Conservation (phyloP, 495 filamentous ascomycete species). For the Aspergillus biplanus region DNA sequence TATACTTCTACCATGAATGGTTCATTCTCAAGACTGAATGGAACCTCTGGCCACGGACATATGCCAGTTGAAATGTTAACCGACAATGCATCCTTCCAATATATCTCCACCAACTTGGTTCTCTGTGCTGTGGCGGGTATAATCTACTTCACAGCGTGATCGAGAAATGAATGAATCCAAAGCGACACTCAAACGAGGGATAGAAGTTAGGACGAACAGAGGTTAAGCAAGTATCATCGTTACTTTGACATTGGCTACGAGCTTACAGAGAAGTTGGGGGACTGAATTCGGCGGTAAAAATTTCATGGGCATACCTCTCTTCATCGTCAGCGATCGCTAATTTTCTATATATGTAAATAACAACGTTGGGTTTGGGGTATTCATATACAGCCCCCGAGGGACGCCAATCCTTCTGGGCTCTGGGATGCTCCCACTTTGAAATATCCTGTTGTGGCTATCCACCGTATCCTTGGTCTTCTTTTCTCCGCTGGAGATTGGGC, state of each 20-base stretch:
- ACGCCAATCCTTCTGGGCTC: neutral
- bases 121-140: constrained; percentile 20
- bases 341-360: constrained; percentile 13
- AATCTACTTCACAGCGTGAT: constrained; percentile 20
- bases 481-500: neutral
- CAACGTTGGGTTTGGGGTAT: neutral
- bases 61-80: constrained; percentile 18
- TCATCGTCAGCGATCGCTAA: neutral
- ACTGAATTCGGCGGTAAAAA: no score
- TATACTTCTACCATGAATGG: constrained; percentile 1
- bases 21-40: constrained; percentile 13
- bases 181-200: neutral
- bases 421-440: neutral
- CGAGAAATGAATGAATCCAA: neutral
- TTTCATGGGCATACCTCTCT: neutral
- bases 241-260: neutral
- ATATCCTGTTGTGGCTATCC: neutral
- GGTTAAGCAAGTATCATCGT: neutral
- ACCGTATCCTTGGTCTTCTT: constrained; percentile 3
- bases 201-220: neutral
- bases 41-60: constrained; percentile 22
- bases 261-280: no score
- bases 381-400: neutral
- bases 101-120: constrained; percentile 15
- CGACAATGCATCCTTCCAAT: constrained; percentile 18